Evolutionary conservation across 176 grass and related monocot genomes (phyloP), one percentile per base, ranked within the genome.

Genomic region (Juncus inflexus): DNA sequence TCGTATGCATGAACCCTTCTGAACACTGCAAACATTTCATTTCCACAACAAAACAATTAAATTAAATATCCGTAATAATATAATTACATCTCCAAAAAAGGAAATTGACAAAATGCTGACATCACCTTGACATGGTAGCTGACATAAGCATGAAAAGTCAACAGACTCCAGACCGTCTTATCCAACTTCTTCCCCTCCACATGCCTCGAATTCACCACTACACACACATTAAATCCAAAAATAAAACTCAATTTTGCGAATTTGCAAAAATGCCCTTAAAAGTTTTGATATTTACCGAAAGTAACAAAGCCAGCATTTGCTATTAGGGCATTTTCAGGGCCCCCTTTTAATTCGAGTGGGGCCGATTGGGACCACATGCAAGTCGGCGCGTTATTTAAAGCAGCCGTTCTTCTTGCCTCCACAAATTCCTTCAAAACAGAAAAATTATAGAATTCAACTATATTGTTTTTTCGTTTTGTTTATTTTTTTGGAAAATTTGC

Each of bases 141-240:
- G 73, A 99, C 94, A 74, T 99, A 99, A 59, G 94, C 94, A 99
- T 90, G 94, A 80, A 99, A 99, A n/a, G 94, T 99, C 68, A 99
- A 67, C 66, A 99, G 77, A 76, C 80, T 99, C 94, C 94, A 99
- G 80, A 99, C 94, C 76, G 94, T 92, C 73, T 78, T 99, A 60
- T 99, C 89, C 47, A 99, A 60, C 65, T 67, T 99, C 78, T 86
- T 90, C 68, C 83, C 85, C 65, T 99, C 94, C 67, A 90, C 85
- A 80, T 92, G 94, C 47, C 94, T 80, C 63, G 94, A 83, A 73
- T 70, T 89, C 79, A 99, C 79, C 77, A 92, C 94, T 99, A 80
- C 63, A 74, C 41, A 63, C 70, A 86, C 50, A 65, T 78, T 53
- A 70, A 74, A 52, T 28, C 1, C 41, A 55, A 71, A 41, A 66